A percentile compares a stretch with the other conserved stretches of the same genome.
Evolutionary conservation across 371 early-diverging fungal genomes (phyloP).

Genomic region (Basidiobolus meristosporus): DNA sequence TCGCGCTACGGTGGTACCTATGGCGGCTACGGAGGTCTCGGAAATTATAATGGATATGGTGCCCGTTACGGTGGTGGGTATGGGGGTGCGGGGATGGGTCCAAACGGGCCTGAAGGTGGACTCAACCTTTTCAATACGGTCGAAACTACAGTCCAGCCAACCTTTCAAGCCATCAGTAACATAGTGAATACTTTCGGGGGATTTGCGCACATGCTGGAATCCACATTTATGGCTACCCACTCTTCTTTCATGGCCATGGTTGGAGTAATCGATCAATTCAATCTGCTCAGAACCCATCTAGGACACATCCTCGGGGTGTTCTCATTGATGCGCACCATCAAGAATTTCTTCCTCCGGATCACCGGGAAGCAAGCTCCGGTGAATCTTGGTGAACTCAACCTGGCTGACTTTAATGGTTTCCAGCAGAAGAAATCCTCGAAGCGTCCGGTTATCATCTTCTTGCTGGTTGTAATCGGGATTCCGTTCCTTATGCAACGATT

Average conservation of each 20-base stretch:
- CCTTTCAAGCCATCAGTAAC: conserved; percentile 76
- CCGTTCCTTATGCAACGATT: conserved; percentile 78
- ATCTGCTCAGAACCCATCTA: conserved; percentile 58
- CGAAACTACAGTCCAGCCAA: conserved; percentile 69
- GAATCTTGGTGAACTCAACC: conserved; percentile 40
- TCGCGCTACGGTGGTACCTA: conserved; percentile 11
- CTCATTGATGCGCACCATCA: conserved; percentile 41
- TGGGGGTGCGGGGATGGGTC: conserved; percentile 22
- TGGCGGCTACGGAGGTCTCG: conserved; percentile 20
- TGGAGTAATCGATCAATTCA: conserved; percentile 91
- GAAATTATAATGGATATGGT: conserved; percentile 18
- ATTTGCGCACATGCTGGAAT: conserved; percentile 91
- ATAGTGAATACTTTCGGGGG: conserved; percentile 91
- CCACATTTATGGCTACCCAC: conserved; percentile 90
- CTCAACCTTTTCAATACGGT: conserved; percentile 51
- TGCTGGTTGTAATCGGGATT: conserved; percentile 64
- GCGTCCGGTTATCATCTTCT: conserved; percentile 58
- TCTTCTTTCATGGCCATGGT: conserved; percentile 94
- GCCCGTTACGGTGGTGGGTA: conserved; percentile 14
- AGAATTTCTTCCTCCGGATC: conserved; percentile 29
- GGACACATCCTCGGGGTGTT: conserved; percentile 61
- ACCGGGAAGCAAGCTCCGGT: conserved; percentile 42
- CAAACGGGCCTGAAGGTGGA: conserved; percentile 19
- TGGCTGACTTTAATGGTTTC: conserved; percentile 44
- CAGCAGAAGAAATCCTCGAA: conserved; percentile 25